Evolutionary conservation across 306 rosid genomes (phyloP), one percentile per base, ranked within the genome.

Genomic region (Myrica gale): DNA sequence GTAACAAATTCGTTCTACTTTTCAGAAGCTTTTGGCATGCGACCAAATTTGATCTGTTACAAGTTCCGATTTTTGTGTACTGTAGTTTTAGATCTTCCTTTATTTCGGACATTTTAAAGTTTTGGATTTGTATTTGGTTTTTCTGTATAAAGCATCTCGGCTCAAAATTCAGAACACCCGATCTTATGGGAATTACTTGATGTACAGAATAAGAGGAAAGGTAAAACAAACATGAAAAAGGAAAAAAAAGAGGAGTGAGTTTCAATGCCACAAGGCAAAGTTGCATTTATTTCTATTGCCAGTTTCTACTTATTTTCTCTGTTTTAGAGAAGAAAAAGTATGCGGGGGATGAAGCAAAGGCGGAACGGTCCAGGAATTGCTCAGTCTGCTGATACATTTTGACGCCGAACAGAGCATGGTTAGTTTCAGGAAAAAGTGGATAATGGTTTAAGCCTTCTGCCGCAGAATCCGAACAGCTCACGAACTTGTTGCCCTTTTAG

Each of bases 181-280:
- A 48, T 48, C 53, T 48, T 11, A 15, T 52, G 57, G 63, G 9
- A 57, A 57, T 20, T 20, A 21, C 37, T 32, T 21, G 63, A 20
- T 20, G 1, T 21, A 9, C 32, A 8, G 39, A 13, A 9, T 20
- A 56, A 20, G 26, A 32, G 37, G 37, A 32, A 32, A 21, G 21
- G 69, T 4, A 5, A 39, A 23, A 37, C 37, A 32, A 32, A 32
- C 32, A 32, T 0, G 37, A 32, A 32, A 32, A 32, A 32, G 37
- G 2, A 32, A 58, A 58, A 4, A 23, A 23, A 58, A n/a, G n/a
- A n/a, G n/a, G 16, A 21, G 12, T 26, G 42, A 58, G 52, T 63
- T 6, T 21, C 73, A 76, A 76, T 76, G 81, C 76, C 74, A 73
- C 37, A 69, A 45, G 42, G 21, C 65, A 21, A 6, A 19, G 41